phyloP scores from a whole-genome alignment of 495 filamentous ascomycete genomes.

The Xeromyces bisporus region DNA sequence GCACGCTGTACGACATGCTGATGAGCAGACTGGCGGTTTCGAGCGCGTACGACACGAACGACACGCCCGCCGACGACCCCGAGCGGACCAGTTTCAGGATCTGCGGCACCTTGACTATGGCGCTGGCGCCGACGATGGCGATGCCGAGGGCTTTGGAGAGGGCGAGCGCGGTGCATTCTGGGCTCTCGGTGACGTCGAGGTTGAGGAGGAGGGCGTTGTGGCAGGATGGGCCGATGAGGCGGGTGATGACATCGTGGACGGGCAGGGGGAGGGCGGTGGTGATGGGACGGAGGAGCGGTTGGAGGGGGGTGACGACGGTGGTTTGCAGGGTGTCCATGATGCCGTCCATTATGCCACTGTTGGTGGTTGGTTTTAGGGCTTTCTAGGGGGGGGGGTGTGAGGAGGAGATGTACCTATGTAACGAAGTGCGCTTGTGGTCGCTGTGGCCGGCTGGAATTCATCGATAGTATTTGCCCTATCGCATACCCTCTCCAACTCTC shows the following conservation, averaged over 20 bases:
- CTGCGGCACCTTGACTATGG: slow-evolving; percentile 89
- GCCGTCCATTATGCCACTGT: no score
- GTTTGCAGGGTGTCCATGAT: slow-evolving; percentile 27
- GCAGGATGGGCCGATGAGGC: slow-evolving; percentile 67
- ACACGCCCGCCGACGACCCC: slow-evolving; percentile 62
- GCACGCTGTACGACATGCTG: slow-evolving; percentile 73
- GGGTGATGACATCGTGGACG: slow-evolving; percentile 54
- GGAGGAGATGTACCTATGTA: no score
- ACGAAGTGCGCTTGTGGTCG: slow-evolving; percentile 17
- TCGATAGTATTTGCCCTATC: no score
- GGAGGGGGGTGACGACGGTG: slow-evolving; percentile 45
- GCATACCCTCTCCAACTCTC: background rate
- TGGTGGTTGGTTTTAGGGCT: no score
- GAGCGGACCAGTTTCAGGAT: slow-evolving; percentile 78
- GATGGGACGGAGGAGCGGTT: slow-evolving; percentile 51
- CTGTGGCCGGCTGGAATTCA: slow-evolving; percentile 17
- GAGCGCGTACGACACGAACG: slow-evolving; percentile 78
- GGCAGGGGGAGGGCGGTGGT: slow-evolving; percentile 65
- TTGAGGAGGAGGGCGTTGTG: slow-evolving; percentile 69
- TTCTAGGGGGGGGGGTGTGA: no score
- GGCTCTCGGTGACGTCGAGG: slow-evolving; percentile 50
- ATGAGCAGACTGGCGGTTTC: slow-evolving; percentile 76
- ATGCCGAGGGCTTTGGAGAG: slow-evolving; percentile 86
- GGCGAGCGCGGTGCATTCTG: slow-evolving; percentile 65
- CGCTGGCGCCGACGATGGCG: slow-evolving; percentile 73